These are phyloP conservation scores for Candida freyschussii DNA, from an alignment of 1,139 yeast species.

Conservation along the genomic window DNA sequence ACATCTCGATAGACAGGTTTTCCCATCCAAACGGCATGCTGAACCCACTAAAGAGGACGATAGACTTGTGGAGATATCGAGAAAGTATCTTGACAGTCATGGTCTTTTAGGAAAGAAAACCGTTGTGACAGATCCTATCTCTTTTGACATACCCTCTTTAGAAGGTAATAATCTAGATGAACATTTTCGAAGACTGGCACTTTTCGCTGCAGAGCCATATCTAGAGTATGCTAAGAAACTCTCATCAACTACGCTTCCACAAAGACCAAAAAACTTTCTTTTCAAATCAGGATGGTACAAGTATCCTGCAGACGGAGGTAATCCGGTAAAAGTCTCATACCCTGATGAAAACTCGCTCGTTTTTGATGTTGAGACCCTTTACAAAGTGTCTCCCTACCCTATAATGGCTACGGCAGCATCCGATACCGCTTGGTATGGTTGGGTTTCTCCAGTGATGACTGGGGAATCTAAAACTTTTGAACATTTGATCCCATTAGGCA, in stretches of 20 bases:
- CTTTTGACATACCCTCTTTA: constrained; percentile 60
- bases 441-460: constrained; percentile 85
- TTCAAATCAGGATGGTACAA: constrained; percentile 78
- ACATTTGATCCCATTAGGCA: constrained; percentile 74
- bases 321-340: constrained; percentile 54
- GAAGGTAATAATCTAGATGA: constrained; percentile 73
- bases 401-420: constrained; percentile 82
- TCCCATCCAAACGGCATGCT: constrained; percentile 37
- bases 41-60: constrained; percentile 26
- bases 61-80: constrained; percentile 51
- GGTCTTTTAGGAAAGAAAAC: constrained; percentile 79
- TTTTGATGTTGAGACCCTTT: constrained; percentile 87
- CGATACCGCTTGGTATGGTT: constrained; percentile 80
- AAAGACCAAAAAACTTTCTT: constrained; percentile 54
- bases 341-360: constrained; percentile 65
- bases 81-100: constrained; percentile 55
- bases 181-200: constrained; percentile 76
- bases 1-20: constrained; percentile 54
- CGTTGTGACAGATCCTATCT: constrained; percentile 54
- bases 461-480: constrained; percentile 41
- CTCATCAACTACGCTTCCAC: constrained; percentile 35
- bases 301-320: constrained; percentile 40
- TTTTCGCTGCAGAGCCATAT: constrained; percentile 58
- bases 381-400: constrained; percentile 69
- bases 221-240: constrained; percentile 40